Percentiles rank a stretch among this genome's conserved stretches.
Evolutionary conservation across 371 early-diverging fungal genomes (phyloP).

Genomic region (Entomophthora muscae): DNA sequence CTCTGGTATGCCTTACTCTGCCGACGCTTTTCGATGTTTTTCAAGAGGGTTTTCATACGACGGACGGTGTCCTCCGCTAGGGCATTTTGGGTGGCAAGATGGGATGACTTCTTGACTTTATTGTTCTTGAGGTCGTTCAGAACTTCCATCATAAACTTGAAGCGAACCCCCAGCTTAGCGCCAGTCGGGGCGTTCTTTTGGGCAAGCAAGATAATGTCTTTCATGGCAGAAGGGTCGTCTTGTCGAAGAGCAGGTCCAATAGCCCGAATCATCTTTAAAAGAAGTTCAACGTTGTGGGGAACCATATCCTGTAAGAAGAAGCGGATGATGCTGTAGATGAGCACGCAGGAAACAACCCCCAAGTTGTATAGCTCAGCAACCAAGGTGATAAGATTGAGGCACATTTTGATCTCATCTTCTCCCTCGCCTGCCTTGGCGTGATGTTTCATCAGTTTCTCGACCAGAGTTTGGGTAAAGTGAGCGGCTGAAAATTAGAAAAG

Average conservation of each 20-base stretch:
- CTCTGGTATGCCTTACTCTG: slow-evolving; percentile 12
- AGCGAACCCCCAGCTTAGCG: slow-evolving; percentile 31
- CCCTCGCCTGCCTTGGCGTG: slow-evolving; percentile 21
- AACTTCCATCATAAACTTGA: slow-evolving; percentile 86
- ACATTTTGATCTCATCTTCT: slow-evolving; percentile 22
- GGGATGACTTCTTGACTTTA: slow-evolving; percentile 40
- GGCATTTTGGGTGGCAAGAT: slow-evolving; percentile 24
- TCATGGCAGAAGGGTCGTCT: slow-evolving; percentile 81
- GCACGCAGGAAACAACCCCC: slow-evolving; percentile 60
- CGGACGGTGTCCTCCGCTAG: slow-evolving; percentile 33
- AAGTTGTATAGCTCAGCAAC: slow-evolving; percentile 81
- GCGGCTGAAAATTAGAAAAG: slow-evolving; percentile 30
- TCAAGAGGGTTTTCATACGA: slow-evolving; percentile 66
- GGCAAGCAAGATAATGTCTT: slow-evolving; percentile 61
- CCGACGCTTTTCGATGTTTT: slow-evolving; percentile 41
- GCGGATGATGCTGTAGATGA: slow-evolving; percentile 73
- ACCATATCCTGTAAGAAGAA: slow-evolving; percentile 40
- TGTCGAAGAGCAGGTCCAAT: slow-evolving; percentile 72
- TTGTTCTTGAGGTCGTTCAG: slow-evolving; percentile 84
- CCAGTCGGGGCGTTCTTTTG: slow-evolving; percentile 25
- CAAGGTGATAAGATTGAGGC: slow-evolving; percentile 61
- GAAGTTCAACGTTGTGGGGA: slow-evolving; percentile 72
- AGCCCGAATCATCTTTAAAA: slow-evolving; percentile 65
- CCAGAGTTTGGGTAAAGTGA: slow-evolving; percentile 61
- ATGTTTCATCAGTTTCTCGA: slow-evolving; percentile 53